Conservation (phyloP, 352 stramenopile species). For the Phytopythium helicoides region DNA sequence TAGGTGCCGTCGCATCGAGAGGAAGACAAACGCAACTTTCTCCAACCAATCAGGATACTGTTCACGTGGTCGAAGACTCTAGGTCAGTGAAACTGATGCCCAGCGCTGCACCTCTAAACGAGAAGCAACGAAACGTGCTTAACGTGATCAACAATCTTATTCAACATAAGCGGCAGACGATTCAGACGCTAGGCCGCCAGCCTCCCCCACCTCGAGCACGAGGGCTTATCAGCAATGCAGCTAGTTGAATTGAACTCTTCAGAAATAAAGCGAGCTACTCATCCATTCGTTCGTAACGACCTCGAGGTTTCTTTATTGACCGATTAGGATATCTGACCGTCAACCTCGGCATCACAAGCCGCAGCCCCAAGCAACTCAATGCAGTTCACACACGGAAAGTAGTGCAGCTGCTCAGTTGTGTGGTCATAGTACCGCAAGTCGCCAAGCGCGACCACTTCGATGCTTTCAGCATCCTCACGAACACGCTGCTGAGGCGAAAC, state of each 20-base stretch:
- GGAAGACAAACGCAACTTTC: not conserved
- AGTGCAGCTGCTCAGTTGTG: constrained; percentile 50
- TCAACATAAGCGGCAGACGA: constrained; percentile 70
- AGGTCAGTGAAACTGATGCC: too few relatives aligned
- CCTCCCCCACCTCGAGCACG: constrained; percentile 12
- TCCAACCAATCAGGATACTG: not conserved
- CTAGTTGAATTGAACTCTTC: not conserved
- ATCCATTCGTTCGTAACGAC: too few relatives aligned
- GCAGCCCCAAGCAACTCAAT: constrained; percentile 67
- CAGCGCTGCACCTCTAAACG: constrained; percentile 19
- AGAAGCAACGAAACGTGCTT: constrained; percentile 67
- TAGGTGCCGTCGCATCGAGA: not conserved
- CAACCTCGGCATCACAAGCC: constrained; percentile 55
- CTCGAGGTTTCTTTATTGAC: not conserved
- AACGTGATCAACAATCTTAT: constrained; percentile 79
- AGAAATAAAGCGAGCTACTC: too few relatives aligned
- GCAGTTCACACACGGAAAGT: constrained; percentile 76
- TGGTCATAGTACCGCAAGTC: constrained; percentile 52
- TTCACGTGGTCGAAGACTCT: not conserved
- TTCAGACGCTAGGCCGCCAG: constrained; percentile 45
- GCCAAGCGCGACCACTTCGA: constrained; percentile 29
- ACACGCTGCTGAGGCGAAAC: not conserved
- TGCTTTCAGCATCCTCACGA: constrained; percentile 5
- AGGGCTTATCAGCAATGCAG: constrained; percentile 6
- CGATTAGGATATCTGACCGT: not conserved